Percentiles rank a stretch among this genome's conserved stretches.
These are phyloP conservation scores for Suillus subluteus DNA, from an alignment of 768 basidiomycete species.

Conservation along the genomic window DNA sequence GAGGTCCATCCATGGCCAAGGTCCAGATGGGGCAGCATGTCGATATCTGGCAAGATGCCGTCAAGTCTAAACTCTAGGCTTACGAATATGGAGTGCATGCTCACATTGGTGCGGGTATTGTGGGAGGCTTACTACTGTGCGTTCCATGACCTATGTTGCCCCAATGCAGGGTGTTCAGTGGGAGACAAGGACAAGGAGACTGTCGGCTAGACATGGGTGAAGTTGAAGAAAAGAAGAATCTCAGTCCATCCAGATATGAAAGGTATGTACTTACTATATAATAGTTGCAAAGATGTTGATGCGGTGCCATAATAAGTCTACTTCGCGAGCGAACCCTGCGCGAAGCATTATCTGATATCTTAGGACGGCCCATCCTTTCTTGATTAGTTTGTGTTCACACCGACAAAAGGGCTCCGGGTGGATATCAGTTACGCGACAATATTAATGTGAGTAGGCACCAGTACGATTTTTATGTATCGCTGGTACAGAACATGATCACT, in stretches of 20 bases:
- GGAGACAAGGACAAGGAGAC: not conserved
- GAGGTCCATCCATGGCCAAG: constrained; percentile 30
- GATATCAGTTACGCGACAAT: not conserved
- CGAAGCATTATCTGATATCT: too few species aligned
- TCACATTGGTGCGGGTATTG: constrained; percentile 32
- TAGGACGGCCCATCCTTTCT: not conserved
- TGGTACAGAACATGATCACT: not conserved
- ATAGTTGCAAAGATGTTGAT: not conserved
- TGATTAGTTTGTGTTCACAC: not conserved
- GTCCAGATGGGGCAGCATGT: constrained; percentile 47
- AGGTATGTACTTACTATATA: not conserved
- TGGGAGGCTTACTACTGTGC: constrained; percentile 12
- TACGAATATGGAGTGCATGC: not conserved
- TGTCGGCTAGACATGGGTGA: not conserved
- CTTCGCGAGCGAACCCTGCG: too few species aligned
- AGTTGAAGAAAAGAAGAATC: not conserved
- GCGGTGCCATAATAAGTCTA: too few species aligned
- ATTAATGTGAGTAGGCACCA: not conserved
- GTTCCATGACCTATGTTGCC: not conserved
- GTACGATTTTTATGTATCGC: not conserved
- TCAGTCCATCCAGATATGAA: too few species aligned
- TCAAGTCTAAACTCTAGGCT: not conserved
- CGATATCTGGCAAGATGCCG: constrained; percentile 22
- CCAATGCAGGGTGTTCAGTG: not conserved
- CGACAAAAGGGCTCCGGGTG: too few species aligned